phyloP scores from a whole-genome alignment of 495 filamentous ascomycete species.

The Hypomontagnella submonticulosa region DNA sequence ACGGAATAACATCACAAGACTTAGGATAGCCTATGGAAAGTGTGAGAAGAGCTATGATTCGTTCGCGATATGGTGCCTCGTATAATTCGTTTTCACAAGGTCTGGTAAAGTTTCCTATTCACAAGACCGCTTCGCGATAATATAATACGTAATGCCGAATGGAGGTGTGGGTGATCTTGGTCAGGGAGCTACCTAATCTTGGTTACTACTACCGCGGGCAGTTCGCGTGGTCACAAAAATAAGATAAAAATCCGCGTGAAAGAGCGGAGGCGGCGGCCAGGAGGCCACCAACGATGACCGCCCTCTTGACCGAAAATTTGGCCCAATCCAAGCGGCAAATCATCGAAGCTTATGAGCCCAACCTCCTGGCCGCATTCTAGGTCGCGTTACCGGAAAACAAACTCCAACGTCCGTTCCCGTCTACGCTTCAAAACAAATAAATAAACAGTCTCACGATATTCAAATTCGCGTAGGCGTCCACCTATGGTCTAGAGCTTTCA shows the following conservation, averaged over 20 bases:
- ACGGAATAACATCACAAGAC: no score
- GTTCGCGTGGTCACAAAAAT: constrained; percentile 39
- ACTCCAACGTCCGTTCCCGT: constrained; percentile 37
- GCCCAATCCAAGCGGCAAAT: constrained; percentile 29
- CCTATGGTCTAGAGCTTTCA: constrained; percentile 15
- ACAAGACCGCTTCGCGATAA: constrained; percentile 17
- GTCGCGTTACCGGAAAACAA: constrained; percentile 41
- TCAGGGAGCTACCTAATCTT: constrained; percentile 29
- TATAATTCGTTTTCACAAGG: constrained; percentile 5
- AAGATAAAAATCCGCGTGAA: constrained; percentile 19
- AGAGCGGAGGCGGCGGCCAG: constrained; percentile 25
- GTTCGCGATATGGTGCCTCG: no score
- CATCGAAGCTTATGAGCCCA: constrained; percentile 41
- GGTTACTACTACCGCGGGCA: constrained; percentile 33
- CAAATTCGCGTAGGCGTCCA: constrained; percentile 9
- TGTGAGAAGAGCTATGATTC: no score
- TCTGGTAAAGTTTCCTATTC: constrained; percentile 12
- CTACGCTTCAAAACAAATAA: constrained; percentile 37
- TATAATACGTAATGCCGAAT: constrained; percentile 17
- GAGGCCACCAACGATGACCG: constrained; percentile 42
- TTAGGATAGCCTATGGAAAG: no score
- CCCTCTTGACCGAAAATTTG: constrained; percentile 43
- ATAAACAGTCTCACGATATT: constrained; percentile 30
- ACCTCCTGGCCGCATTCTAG: constrained; percentile 44
- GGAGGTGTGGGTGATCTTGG: constrained; percentile 28